Conservation (phyloP, 1,284 basidiomycete genomes). For the Salmacisia buchloeana region DNA sequence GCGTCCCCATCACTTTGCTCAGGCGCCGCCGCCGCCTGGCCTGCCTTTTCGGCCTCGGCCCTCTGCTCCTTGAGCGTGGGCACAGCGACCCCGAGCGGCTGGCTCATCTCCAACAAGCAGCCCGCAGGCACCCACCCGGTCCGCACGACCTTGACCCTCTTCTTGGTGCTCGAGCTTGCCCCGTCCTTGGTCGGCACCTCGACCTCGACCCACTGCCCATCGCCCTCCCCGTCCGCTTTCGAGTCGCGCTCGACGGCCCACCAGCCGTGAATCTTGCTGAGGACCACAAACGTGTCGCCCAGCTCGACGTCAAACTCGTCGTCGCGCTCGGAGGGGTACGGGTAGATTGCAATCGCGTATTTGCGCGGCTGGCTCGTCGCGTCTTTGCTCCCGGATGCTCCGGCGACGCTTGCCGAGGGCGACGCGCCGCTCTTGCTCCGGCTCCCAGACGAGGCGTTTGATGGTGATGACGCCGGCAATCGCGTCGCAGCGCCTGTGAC, state of each 20-base stretch:
- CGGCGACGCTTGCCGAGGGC: not conserved
- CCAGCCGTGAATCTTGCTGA: conserved; percentile 92
- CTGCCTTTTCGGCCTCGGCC: not conserved
- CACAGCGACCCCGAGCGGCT: conserved; percentile 34
- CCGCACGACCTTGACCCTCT: not conserved
- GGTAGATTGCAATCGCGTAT: conserved; percentile 84
- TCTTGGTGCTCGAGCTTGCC: conserved; percentile 70
- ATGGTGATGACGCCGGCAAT: not conserved
- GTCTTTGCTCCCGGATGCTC: not conserved
- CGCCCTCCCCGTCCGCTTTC: conserved; percentile 67
- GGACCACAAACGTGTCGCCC: conserved; percentile 69
- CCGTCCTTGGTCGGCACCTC: conserved; percentile 59
- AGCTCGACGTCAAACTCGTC: conserved; percentile 97
- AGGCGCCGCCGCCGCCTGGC: not conserved
- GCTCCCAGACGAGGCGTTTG: not conserved
- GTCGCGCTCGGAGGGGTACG: conserved; percentile 90
- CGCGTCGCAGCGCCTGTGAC: not conserved
- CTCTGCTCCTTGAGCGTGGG: conserved; percentile 7
- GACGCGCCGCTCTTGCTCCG: not conserved
- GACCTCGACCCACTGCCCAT: conserved; percentile 53
- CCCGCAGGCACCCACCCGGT: conserved; percentile 56
- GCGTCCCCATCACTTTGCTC: not conserved
- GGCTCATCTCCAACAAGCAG: conserved; percentile 79
- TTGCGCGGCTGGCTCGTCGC: conserved; percentile 45
- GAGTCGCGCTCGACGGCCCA: conserved; percentile 92